Conservation (phyloP, 2,329 filamentous ascomycete species). For the Ambrosiella xylebori region DNA sequence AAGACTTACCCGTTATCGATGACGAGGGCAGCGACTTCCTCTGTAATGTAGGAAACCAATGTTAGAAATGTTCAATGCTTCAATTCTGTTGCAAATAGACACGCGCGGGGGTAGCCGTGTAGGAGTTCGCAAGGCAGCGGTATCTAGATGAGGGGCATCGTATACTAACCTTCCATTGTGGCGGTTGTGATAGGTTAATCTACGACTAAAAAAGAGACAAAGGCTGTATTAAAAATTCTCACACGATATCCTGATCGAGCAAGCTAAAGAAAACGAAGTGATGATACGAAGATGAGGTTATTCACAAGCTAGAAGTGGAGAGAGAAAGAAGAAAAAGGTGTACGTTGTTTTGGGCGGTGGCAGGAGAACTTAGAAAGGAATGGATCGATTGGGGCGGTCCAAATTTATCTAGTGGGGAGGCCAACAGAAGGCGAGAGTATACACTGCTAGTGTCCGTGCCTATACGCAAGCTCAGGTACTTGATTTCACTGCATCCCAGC, state of each 20-base stretch:
- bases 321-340: constrained; percentile 12
- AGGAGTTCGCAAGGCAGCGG: constrained; percentile 2
- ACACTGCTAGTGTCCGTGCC: constrained; percentile 11
- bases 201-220: constrained; percentile 13
- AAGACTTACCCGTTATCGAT: constrained; percentile 99
- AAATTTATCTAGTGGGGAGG: constrained; percentile 14
- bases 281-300: constrained; percentile 13
- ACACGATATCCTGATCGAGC: constrained; percentile 15
- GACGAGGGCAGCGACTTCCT: constrained; percentile 99
- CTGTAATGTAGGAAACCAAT: constrained; percentile 29
- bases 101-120: neutral
- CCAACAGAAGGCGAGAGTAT: constrained; percentile 10
- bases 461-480: constrained; percentile 12
- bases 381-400: constrained; percentile 12
- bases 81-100: neutral
- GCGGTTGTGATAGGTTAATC: constrained; percentile 18
- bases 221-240: constrained; percentile 14
- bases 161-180: constrained; percentile 48
- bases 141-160: constrained; percentile 6
- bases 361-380: constrained; percentile 13
- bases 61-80: neutral
- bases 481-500: constrained; percentile 5
- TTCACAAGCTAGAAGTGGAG: constrained; percentile 12
- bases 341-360: constrained; percentile 10
- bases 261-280: constrained; percentile 13